Evolutionary conservation across 2,329 filamentous ascomycete genomes (phyloP).

Genomic region (Claviceps quebecensis): DNA sequence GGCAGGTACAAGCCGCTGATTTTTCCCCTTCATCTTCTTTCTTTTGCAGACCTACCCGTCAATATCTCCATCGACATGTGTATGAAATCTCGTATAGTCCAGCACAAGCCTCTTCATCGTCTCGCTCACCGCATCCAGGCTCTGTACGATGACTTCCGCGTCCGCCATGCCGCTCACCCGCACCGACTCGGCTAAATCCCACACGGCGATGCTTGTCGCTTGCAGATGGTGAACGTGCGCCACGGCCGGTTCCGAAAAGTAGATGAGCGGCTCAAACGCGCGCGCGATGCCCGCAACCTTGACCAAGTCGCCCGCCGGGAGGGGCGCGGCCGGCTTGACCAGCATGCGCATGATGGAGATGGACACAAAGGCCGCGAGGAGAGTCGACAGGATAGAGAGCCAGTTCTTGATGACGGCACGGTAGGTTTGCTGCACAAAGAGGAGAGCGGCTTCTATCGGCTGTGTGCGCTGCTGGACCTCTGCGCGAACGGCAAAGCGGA

Average conservation of each 20-base stretch:
- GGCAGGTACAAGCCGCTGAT: not conserved
- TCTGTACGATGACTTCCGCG: conserved; percentile 69
- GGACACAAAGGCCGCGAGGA: conserved; percentile 48
- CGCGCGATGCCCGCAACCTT: conserved; percentile 82
- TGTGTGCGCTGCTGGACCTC: conserved; percentile 81
- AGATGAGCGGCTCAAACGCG: conserved; percentile 86
- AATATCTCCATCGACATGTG: conserved; percentile 83
- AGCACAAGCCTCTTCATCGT: conserved; percentile 71
- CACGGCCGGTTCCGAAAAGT: conserved; percentile 82
- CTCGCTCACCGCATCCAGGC: conserved; percentile 75
- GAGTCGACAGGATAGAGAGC: conserved; percentile 48
- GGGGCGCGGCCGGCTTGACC: conserved; percentile 47
- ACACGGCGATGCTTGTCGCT: conserved; percentile 83
- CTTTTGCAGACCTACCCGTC: conserved; percentile 43
- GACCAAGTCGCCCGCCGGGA: conserved; percentile 51
- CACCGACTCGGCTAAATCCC: conserved; percentile 87
- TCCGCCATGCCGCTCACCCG: conserved; percentile 83
- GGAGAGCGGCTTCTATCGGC: conserved; percentile 62
- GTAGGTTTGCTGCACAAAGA: conserved; percentile 46
- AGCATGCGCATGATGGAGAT: conserved; percentile 51
- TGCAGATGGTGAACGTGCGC: conserved; percentile 78
- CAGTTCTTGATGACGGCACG: conserved; percentile 53
- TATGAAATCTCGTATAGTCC: conserved; percentile 84
- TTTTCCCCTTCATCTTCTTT: not conserved
- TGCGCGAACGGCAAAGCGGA: conserved; percentile 74